These are phyloP conservation scores for Plasmodium inui DNA, from an alignment of 169 alveolate genomes.

Conservation along the genomic window DNA sequence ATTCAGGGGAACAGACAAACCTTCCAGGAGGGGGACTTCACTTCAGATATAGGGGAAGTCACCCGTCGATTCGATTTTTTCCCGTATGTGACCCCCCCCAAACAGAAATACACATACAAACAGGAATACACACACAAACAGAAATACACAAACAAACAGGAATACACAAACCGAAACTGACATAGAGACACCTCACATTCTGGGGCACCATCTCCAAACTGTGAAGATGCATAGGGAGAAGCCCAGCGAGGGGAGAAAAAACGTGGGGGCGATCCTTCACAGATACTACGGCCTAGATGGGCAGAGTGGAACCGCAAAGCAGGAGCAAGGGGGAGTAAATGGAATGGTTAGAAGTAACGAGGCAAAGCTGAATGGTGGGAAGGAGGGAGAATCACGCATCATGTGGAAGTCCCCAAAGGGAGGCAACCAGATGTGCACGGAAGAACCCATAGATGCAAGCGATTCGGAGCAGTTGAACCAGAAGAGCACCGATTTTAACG, in stretches of 20 bases:
- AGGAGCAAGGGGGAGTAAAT: background rate
- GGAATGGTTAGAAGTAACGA: background rate
- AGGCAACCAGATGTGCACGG: background rate
- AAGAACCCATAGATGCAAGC: background rate
- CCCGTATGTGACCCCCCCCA: background rate
- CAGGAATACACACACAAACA: too few species aligned
- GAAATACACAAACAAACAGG: background rate
- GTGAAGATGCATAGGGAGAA: background rate
- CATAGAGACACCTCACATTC: background rate
- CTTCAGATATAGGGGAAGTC: background rate
- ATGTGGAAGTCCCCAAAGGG: background rate
- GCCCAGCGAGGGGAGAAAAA: slow-evolving; percentile 26
- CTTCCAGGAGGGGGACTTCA: background rate
- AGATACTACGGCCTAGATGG: slow-evolving; percentile 26
- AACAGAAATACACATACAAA: too few species aligned
- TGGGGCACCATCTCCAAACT: background rate
- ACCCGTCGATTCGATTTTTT: too few species aligned
- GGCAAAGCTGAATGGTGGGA: background rate
- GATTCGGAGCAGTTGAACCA: slow-evolving; percentile 29
- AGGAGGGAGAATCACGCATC: background rate
- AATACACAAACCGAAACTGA: background rate
- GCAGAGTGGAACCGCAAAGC: background rate
- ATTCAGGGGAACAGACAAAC: background rate
- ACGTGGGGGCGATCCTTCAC: slow-evolving; percentile 29
- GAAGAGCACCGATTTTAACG: slow-evolving; percentile 67